These are phyloP conservation scores for Picea glauca DNA, from an alignment of 75 land plant genomes.

Conservation along the genomic window DNA sequence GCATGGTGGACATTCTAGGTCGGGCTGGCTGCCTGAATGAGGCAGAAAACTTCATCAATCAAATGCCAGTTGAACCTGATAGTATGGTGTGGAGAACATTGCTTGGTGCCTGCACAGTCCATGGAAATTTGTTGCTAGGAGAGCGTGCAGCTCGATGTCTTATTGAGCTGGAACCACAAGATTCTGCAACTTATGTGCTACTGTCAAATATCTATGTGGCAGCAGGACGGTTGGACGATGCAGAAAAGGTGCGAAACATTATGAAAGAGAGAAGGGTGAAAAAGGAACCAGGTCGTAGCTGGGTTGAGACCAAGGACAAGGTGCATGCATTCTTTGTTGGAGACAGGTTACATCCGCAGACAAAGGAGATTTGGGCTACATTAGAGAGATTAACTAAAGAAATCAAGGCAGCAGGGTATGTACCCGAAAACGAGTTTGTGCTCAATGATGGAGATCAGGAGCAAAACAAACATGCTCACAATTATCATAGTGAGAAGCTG, in stretches of 20 bases:
- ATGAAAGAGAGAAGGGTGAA: constrained; percentile 45
- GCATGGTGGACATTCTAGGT: constrained; percentile 60
- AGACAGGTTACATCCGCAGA: constrained; percentile 39
- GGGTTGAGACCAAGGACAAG: constrained; percentile 42
- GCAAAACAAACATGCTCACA: constrained; percentile 37
- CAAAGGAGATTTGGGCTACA: constrained; percentile 34
- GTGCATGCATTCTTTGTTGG: constrained; percentile 64
- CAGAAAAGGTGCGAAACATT: constrained; percentile 29
- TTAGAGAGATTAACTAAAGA: constrained; percentile 20
- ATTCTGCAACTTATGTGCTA: constrained; percentile 49
- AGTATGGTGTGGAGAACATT: constrained; percentile 62
- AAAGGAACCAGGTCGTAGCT: constrained; percentile 67
- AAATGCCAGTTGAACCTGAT: constrained; percentile 60
- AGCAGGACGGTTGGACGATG: constrained; percentile 38
- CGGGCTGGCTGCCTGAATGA: constrained; percentile 51
- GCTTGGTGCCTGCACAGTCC: constrained; percentile 67
- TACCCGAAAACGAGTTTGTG: constrained; percentile 37
- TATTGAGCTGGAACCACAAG: constrained; percentile 50
- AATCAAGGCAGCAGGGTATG: constrained; percentile 46
- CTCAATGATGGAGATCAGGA: constrained; percentile 61
- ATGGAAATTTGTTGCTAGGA: constrained; percentile 42
- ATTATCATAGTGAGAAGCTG: constrained; percentile 13
- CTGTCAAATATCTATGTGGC: constrained; percentile 64
- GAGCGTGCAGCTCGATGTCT: constrained; percentile 47
- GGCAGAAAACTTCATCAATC: constrained; percentile 38